Evolutionary conservation across 1,284 basidiomycete genomes (phyloP).

Genomic region (Ganoderma lingzhi): DNA sequence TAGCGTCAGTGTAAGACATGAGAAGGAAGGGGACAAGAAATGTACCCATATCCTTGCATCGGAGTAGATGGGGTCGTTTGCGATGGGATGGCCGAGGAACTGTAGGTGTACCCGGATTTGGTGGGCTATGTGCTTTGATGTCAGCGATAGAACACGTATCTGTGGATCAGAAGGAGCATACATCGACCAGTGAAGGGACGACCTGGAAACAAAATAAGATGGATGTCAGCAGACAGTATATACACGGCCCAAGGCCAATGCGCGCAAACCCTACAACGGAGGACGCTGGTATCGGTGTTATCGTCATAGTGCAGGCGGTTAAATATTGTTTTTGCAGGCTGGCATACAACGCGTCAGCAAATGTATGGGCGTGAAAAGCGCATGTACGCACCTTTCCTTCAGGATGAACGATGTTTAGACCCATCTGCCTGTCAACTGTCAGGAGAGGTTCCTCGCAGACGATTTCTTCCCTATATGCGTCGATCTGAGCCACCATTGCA

Average conservation of each 20-base stretch:
- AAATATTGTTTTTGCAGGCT: constrained; percentile 94
- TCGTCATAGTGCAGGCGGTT: constrained; percentile 86
- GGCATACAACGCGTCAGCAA: neutral
- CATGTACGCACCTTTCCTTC: constrained; percentile 76
- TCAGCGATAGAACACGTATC: constrained; percentile 7
- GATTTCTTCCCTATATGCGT: constrained; percentile 72
- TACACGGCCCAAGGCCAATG: neutral
- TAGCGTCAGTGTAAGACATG: neutral
- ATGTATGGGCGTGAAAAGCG: too few relatives aligned
- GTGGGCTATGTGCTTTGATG: constrained; percentile 67
- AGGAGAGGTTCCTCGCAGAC: constrained; percentile 89
- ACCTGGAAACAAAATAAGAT: constrained; percentile 52
- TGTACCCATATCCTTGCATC: constrained; percentile 83
- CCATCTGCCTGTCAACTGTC: constrained; percentile 95
- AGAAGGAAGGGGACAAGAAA: constrained; percentile 3
- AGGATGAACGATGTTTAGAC: constrained; percentile 93
- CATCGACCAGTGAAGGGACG: constrained; percentile 89
- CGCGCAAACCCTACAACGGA: constrained; percentile 72
- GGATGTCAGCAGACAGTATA: neutral
- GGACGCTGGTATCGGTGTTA: constrained; percentile 85
- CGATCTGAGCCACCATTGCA: neutral
- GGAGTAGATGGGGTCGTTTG: constrained; percentile 91
- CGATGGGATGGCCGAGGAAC: constrained; percentile 93
- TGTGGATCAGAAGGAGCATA: constrained; percentile 49
- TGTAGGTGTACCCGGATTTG: constrained; percentile 97